phyloP scores from a whole-genome alignment of 2,329 filamentous ascomycete genomes.

The Neonectria hederae region DNA sequence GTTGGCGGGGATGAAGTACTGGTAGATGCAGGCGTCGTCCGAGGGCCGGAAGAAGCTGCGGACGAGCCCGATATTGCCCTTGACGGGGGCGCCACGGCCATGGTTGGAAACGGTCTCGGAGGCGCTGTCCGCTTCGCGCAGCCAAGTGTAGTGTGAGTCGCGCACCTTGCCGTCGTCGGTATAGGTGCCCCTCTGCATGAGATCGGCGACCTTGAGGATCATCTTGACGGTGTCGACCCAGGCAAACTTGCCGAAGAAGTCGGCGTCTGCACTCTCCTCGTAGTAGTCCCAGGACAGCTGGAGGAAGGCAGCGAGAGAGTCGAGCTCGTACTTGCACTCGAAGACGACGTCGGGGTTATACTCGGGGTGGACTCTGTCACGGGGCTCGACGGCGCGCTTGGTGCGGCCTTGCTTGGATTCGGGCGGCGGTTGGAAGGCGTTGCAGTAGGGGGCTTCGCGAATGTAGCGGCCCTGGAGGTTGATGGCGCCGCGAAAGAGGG shows the following conservation, averaged over 20 bases:
- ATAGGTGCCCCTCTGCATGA: constrained; percentile 81
- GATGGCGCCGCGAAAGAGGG: constrained; percentile 77
- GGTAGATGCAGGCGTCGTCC: constrained; percentile 86
- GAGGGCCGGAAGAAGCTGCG: constrained; percentile 90
- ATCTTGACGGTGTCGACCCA: constrained; percentile 80
- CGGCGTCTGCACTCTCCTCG: constrained; percentile 74
- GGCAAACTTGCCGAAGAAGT: constrained; percentile 75
- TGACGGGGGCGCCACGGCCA: constrained; percentile 83
- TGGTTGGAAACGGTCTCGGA: constrained; percentile 84
- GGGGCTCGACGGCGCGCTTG: constrained; percentile 35
- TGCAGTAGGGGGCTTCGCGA: constrained; percentile 81
- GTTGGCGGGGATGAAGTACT: constrained; percentile 90
- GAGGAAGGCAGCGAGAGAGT: constrained; percentile 88
- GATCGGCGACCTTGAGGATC: constrained; percentile 73
- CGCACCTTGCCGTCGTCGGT: constrained; percentile 64
- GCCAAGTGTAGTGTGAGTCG: constrained; percentile 76
- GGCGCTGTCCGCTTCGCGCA: constrained; percentile 74
- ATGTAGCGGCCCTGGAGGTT: constrained; percentile 81
- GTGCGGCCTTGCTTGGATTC: constrained; percentile 61
- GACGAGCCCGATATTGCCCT: constrained; percentile 80
- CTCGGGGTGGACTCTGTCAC: constrained; percentile 69
- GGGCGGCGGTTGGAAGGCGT: constrained; percentile 89
- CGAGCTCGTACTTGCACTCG: constrained; percentile 96
- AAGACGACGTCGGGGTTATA: constrained; percentile 79
- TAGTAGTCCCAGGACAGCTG: constrained; percentile 84